These are phyloP conservation scores for Mycena polygramma DNA, from an alignment of 768 basidiomycete genomes.

Conservation along the genomic window DNA sequence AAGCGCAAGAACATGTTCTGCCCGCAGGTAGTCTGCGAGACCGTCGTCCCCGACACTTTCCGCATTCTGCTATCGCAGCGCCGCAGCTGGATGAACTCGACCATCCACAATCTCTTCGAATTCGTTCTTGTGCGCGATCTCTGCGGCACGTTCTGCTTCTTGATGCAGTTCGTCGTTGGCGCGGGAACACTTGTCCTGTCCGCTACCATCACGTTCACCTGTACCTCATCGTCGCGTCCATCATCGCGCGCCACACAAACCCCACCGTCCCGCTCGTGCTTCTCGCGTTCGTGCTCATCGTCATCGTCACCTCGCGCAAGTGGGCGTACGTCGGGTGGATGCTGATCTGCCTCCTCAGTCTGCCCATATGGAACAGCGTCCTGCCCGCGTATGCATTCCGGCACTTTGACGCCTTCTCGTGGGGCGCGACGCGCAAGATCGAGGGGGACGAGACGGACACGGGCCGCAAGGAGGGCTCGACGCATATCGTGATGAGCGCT, in stretches of 20 bases:
- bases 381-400: constrained; percentile 96
- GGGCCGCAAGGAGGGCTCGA: constrained; percentile 96
- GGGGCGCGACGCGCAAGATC: constrained; percentile 93
- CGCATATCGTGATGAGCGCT: constrained; percentile 98
- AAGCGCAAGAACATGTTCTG: constrained; percentile 99
- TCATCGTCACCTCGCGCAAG: constrained; percentile 96
- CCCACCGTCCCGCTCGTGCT: constrained; percentile 93
- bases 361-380: constrained; percentile 98
- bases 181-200: constrained; percentile 96
- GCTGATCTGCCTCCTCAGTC: constrained; percentile 90
- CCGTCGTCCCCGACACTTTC: constrained; percentile 98
- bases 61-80: constrained; percentile 93
- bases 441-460: constrained; percentile 68
- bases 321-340: constrained; percentile 97
- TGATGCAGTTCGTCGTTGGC: constrained; percentile 99
- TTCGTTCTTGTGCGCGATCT: constrained; percentile 94
- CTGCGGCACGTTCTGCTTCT: constrained; percentile 99
- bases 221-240: constrained; percentile 90
- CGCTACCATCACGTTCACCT: constrained; percentile 96
- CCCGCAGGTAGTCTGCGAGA: constrained; percentile 99
- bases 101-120: constrained; percentile 97
- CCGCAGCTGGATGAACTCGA: constrained; percentile 99
- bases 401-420: constrained; percentile 99
- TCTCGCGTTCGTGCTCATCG: constrained; percentile 86
- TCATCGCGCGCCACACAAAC: constrained; percentile 83